phyloP scores from a whole-genome alignment of 768 basidiomycete genomes.

The Tylopilus felleus region DNA sequence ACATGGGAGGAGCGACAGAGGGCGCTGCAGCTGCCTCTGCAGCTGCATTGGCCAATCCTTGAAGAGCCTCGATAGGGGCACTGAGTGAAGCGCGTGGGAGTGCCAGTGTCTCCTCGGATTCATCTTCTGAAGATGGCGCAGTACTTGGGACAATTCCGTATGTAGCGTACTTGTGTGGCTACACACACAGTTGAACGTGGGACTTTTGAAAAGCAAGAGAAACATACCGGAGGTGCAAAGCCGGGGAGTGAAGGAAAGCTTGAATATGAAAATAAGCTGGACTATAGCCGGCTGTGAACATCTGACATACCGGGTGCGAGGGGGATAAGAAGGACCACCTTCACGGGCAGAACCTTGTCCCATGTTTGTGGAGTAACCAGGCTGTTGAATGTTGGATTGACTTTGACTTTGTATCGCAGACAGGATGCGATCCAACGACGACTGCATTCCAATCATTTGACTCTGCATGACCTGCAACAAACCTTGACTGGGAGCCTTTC shows the following conservation, averaged over 20 bases:
- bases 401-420: slow-evolving; percentile 52
- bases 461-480: slow-evolving; percentile 75
- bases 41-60: slow-evolving; percentile 92
- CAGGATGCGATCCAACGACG: slow-evolving; percentile 80
- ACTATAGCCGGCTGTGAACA: slow-evolving; percentile 21
- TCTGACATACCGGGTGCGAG: slow-evolving; percentile 33
- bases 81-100: slow-evolving; percentile 80
- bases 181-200: slow-evolving; percentile 16
- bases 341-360: slow-evolving; percentile 26
- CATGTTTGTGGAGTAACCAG: slow-evolving; percentile 11
- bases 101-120: slow-evolving; percentile 85
- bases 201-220: slow-evolving; percentile 8
- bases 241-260: slow-evolving; percentile 86
- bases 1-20: slow-evolving; percentile 63
- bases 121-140: slow-evolving; percentile 83
- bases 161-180: slow-evolving; percentile 88
- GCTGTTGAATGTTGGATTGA: slow-evolving; percentile 33
- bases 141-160: slow-evolving; percentile 88
- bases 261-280: slow-evolving; percentile 31
- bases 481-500: background rate
- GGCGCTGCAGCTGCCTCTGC: slow-evolving; percentile 87
- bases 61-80: slow-evolving; percentile 91
- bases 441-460: slow-evolving; percentile 94
- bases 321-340: slow-evolving; percentile 25
- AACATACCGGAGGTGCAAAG: slow-evolving; percentile 81